Base-by-base conservation (phyloP, 257 asterid species). In the Fraxinus cuspidata region DNA sequence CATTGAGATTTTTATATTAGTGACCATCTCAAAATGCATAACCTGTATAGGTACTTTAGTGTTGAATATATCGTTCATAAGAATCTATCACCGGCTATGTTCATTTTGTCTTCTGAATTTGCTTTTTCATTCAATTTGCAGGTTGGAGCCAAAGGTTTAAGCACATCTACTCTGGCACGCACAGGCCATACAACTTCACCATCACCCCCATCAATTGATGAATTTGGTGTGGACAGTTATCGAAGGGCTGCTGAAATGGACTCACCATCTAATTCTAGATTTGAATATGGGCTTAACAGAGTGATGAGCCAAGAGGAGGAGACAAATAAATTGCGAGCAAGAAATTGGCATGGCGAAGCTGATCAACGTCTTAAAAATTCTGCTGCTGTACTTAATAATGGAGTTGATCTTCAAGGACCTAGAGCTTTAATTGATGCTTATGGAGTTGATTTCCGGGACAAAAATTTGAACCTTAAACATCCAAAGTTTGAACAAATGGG, bases 401-500 rank as follows among this genome's bases (percentile, higher is more conserved):
- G 82, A 42, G 78, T 88, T 78, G 93, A 93, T 81, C 92, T 93
- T 81, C 89, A 93, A 47, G 88, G 98, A 70, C 96, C 96, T 71
- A 89, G 98, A 81, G 97, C 98, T 70, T 85, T 96, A 86, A 93
- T 96, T 79, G 91, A 92, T 87, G 99, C 99, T 37, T 96, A 96
- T 84, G 99, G 99, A 78, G 89, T 87, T 78, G 99, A 93, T 75
- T 91, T 90, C 71, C 81, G 97, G 81, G 92, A 88, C 69, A 91
- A 87, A 74, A 72, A 83, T 63, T 53, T 71, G 82, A 84, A 78
- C 38, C 83, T 74, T 74, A 86, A 87, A 81, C 90, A 81, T 77
- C 86, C 76, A 67, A 85, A 74, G 71, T 63, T 76, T 44, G 96
- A 79, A 77, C 84, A 80, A 56, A 73, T 83, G 75, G 89, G 83